Base-by-base conservation (phyloP, 2,329 filamentous ascomycete species). In the Claviceps sp. region DNA sequence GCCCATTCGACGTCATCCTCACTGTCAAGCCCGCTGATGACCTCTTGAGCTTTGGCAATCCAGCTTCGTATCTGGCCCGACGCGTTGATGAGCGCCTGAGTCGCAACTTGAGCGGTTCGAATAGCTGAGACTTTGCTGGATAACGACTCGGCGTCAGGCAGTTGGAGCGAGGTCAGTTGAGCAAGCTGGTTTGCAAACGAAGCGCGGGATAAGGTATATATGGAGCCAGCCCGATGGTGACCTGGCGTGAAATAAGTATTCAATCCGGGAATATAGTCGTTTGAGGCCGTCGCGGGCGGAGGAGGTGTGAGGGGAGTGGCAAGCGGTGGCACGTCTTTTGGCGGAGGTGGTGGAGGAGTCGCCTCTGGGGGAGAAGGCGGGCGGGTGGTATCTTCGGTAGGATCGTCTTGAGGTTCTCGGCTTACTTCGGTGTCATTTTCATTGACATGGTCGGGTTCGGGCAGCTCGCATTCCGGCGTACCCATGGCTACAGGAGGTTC, bases 1-100 rank as follows among this genome's bases (percentile, higher is more conserved):
- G 93, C 90, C 93, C 93, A 98, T 67, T 97, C 91, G 16, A 97
- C 89, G 63, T 98, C 93, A 65, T 97, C 93, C 56, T 97, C 91
- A 50, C 90, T 89, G 65, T 97, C 89, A 43, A 98, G 73, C 5
- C 90, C 90, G 51, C 80, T 79, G 50, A 98, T 82, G 37, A 97
- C 90, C 61, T 95, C 88, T 0, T 85, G 85, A 0, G 91, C 91
- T 66, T 96, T 96, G 57, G 79, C 79, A 63, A 96, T 95, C 93
- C 93, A 98, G 61, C 85, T 84, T 56, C 85, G 79, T 58, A 98
- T 97, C 67, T 97, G 90, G 55, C 94, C 88, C 4, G 90, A 88
- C 11, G 91, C 88, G 58, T 87, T 86, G 57, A 88, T 85, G 51
- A 97, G 76, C 0, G 89, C 88, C 55, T 81, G 85, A 9, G 88